Evolutionary conservation across 495 filamentous ascomycete genomes (phyloP).

Genomic region (Neurospora sp.): DNA sequence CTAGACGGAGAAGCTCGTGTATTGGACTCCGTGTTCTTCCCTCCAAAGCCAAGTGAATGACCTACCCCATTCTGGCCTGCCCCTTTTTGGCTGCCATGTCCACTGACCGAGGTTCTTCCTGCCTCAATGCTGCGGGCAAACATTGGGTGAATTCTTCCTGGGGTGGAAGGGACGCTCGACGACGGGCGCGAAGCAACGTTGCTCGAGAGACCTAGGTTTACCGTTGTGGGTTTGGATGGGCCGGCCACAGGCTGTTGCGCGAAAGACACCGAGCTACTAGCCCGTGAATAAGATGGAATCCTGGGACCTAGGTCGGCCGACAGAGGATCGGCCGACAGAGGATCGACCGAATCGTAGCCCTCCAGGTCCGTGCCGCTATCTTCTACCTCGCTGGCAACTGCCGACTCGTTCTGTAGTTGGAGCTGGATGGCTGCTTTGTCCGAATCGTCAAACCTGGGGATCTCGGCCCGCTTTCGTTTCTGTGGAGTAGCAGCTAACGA

Average conservation of each 20-base stretch:
- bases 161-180: neutral
- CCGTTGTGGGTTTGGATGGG: neutral
- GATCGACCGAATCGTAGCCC: neutral
- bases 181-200: neutral
- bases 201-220: neutral
- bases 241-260: neutral
- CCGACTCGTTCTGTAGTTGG: constrained; percentile 3
- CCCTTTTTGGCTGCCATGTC: neutral
- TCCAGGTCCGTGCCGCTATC: neutral
- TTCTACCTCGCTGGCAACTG: neutral
- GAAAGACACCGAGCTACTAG: neutral
- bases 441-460: constrained; percentile 10
- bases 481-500: constrained; percentile 25
- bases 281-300: neutral
- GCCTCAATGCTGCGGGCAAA: neutral
- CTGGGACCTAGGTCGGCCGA: neutral
- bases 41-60: neutral
- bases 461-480: constrained; percentile 11
- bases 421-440: constrained; percentile 14
- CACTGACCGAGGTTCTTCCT: neutral
- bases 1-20: neutral
- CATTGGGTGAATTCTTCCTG: neutral
- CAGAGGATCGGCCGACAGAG: neutral
- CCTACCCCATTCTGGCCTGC: neutral
- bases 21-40: neutral